These are phyloP conservation scores for Cercospora nicotianae DNA, from an alignment of 2,329 filamentous ascomycete species.

Conservation along the genomic window DNA sequence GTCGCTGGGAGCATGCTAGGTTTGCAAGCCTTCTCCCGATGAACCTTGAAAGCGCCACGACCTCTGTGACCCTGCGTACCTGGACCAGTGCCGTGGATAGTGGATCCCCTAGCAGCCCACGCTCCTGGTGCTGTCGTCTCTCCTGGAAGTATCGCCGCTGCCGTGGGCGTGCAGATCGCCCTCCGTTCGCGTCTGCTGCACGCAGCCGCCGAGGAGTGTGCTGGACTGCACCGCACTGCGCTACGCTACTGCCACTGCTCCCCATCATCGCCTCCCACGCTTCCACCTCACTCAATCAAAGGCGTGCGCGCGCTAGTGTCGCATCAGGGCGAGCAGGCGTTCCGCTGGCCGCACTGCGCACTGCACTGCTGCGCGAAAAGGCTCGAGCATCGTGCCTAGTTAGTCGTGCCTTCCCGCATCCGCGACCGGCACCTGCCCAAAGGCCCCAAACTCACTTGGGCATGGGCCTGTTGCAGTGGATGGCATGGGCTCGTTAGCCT, in stretches of 20 bases:
- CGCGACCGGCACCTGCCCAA: conserved; percentile 18
- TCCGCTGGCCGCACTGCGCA: neutral
- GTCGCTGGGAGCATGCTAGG: conserved; percentile 9
- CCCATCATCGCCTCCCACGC: neutral
- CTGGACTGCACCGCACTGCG: neutral
- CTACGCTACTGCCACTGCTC: neutral
- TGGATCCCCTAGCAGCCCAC: neutral
- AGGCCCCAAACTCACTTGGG: conserved; percentile 13
- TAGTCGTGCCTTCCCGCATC: conserved; percentile 11
- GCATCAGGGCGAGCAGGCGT: conserved; percentile 11
- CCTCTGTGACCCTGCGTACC: conserved; percentile 11
- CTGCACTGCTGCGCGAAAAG: conserved; percentile 1
- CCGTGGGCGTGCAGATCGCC: neutral
- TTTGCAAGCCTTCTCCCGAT: neutral
- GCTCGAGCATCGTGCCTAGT: conserved; percentile 8
- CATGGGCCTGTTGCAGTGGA: conserved; percentile 3
- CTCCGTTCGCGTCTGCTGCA: neutral
- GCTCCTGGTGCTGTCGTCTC: neutral
- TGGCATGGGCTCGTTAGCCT: neutral
- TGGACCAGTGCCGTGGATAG: conserved; percentile 21
- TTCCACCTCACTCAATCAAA: neutral
- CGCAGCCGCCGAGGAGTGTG: neutral
- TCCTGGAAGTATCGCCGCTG: conserved; percentile 1
- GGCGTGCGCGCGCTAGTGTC: conserved; percentile 13
- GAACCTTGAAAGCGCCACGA: conserved; percentile 1